Evolutionary conservation across 139 green algal genomes (phyloP).

Genomic region (Zygnema cylindricum): DNA sequence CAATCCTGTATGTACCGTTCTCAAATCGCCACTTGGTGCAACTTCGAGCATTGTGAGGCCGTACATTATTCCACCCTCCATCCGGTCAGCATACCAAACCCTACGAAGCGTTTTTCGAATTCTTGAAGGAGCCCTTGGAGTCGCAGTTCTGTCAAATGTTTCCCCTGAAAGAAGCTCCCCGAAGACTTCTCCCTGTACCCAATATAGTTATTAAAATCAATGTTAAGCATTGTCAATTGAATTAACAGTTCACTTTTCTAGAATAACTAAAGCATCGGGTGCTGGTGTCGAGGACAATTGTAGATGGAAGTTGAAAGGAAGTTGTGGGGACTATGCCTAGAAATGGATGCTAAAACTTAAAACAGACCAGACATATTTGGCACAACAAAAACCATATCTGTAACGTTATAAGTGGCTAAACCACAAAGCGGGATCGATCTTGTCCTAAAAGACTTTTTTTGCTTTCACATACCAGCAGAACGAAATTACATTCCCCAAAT

Average conservation of each 20-base stretch:
- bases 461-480: background rate
- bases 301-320: slow-evolving; percentile 1
- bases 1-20: background rate
- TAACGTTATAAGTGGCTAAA: background rate
- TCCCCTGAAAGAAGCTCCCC: background rate
- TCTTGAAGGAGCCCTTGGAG: background rate
- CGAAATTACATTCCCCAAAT: background rate
- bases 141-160: background rate
- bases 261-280: background rate
- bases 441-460: background rate
- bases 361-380: background rate
- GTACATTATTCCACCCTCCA: slow-evolving; percentile 6
- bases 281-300: background rate
- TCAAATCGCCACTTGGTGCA: background rate
- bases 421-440: background rate
- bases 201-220: background rate
- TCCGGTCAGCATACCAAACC: slow-evolving; percentile 11
- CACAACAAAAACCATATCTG: background rate
- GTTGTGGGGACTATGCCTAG: background rate
- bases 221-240: background rate
- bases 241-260: background rate
- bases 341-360: background rate
- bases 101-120: background rate
- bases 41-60: slow-evolving; percentile 19
- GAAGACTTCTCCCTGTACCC: background rate